Conservation (phyloP, 305 asterid genomes). For the Ajuga reptans region DNA sequence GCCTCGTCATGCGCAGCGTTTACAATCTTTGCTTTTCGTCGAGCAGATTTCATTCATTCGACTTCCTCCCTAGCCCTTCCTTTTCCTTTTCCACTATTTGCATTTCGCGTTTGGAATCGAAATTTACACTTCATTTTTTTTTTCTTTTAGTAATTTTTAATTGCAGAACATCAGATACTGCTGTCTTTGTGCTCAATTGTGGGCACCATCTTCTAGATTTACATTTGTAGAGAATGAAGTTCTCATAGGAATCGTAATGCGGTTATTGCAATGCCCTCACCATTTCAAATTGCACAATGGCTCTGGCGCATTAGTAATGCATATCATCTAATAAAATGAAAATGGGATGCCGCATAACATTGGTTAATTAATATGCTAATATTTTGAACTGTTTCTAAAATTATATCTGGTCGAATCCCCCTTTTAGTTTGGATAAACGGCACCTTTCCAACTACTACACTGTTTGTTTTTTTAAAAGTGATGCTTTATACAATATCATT, state of each 20-base stretch:
- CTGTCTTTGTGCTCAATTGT: not conserved
- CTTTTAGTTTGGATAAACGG: not conserved
- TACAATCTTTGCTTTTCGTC: no score
- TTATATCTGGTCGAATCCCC: no score
- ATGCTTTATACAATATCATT: not conserved
- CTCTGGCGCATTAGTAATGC: not conserved
- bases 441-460: not conserved
- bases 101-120: not conserved
- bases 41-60: not conserved
- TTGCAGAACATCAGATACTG: not conserved
- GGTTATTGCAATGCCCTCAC: not conserved
- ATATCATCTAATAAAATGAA: not conserved
- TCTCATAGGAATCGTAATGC: not conserved
- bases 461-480: not conserved
- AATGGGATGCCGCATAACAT: no score
- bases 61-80: not conserved
- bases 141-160: not conserved
- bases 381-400: not conserved
- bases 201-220: not conserved
- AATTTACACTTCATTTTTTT: not conserved
- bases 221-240: not conserved
- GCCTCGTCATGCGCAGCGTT: no score
- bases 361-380: not conserved
- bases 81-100: not conserved
- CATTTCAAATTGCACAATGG: not conserved